These are phyloP conservation scores for Thielaviopsis cerberus DNA, from an alignment of 2,329 filamentous ascomycete genomes.

Conservation along the genomic window DNA sequence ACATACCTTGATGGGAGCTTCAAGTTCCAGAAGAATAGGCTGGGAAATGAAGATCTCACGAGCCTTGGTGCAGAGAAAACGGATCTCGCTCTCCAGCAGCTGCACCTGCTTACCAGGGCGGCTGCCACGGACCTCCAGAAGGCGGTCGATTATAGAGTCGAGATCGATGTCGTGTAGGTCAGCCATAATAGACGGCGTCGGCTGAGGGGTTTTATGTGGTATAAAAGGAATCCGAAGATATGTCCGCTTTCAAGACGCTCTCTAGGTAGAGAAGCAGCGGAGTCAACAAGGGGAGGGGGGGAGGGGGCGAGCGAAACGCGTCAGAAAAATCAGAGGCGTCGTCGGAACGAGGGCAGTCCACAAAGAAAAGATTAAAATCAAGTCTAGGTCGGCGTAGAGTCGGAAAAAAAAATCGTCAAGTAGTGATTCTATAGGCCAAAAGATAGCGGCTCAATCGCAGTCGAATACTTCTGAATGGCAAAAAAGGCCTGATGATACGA, in stretches of 20 bases:
- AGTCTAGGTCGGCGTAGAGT: not conserved
- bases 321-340: not conserved
- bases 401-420: not conserved
- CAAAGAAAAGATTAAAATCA: not conserved
- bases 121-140: constrained; percentile 93
- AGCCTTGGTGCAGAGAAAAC: constrained; percentile 93
- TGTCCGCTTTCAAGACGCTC: not conserved
- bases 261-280: constrained; percentile 2
- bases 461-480: not conserved
- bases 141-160: constrained; percentile 97
- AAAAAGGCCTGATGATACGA: not conserved
- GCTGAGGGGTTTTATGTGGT: not conserved
- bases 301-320: not conserved
- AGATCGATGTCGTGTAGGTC: constrained; percentile 80
- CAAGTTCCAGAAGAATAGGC: constrained; percentile 89
- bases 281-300: constrained; percentile 1
- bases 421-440: not conserved
- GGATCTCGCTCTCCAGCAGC: constrained; percentile 87
- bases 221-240: not conserved
- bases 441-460: not conserved
- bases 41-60: constrained; percentile 99
- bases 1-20: constrained; percentile 94
- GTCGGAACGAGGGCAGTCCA: not conserved
- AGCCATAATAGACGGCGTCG: constrained; percentile 26
- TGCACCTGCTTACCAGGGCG: constrained; percentile 97